Conservation (phyloP, 148 eudicot genomes). For the Arbutus unedo region DNA sequence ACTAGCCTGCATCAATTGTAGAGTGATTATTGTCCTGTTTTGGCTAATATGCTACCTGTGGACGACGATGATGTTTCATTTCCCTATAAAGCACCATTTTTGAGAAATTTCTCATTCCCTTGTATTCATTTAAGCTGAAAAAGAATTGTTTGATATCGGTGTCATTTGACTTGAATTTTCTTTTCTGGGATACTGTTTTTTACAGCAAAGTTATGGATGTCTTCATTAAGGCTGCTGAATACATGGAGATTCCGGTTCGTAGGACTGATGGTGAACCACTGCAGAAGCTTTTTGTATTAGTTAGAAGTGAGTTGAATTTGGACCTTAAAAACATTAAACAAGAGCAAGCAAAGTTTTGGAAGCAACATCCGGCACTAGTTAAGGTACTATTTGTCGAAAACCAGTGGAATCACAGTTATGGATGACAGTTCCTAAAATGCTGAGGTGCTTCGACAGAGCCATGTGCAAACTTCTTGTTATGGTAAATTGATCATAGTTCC, state of each 20-base stretch:
- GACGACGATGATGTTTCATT: background rate
- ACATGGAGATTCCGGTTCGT: slow-evolving; percentile 86
- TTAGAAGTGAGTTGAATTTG: slow-evolving; percentile 86
- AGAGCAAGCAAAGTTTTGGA: slow-evolving; percentile 97
- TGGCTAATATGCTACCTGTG: slow-evolving; percentile 6
- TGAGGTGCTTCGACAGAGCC: background rate
- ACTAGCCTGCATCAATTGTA: background rate
- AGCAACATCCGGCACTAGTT: slow-evolving; percentile 92
- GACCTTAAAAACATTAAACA: slow-evolving; percentile 86
- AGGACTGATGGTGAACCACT: slow-evolving; percentile 84
- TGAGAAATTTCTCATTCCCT: background rate
- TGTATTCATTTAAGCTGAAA: slow-evolving; percentile 9
- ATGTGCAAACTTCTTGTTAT: background rate
- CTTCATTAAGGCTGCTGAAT: slow-evolving; percentile 87
- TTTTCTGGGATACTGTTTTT: slow-evolving; percentile 8
- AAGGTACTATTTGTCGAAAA: slow-evolving; percentile 47
- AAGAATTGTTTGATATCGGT: slow-evolving; percentile 4
- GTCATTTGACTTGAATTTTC: background rate
- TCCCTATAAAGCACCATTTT: background rate
- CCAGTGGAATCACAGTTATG: background rate
- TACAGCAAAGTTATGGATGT: slow-evolving; percentile 94
- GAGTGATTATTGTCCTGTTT: background rate
- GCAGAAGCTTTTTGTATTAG: slow-evolving; percentile 70
- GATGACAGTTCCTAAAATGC: background rate
- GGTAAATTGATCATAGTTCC: background rate